These are phyloP conservation scores for Yamadazyma conglobata DNA, from an alignment of 1,139 yeast species.

Conservation along the genomic window DNA sequence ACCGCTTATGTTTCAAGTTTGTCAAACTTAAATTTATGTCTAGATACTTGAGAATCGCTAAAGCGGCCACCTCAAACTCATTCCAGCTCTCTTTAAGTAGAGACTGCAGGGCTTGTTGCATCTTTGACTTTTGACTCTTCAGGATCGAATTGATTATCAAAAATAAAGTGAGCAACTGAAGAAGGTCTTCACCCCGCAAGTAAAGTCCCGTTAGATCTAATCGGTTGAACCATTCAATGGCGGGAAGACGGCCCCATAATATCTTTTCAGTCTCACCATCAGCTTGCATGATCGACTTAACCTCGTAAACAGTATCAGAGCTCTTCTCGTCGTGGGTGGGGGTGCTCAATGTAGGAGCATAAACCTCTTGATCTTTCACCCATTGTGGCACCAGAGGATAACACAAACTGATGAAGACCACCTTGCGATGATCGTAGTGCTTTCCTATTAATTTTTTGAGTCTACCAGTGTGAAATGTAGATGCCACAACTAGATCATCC, in stretches of 20 bases:
- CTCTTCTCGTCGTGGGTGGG: too few relatives aligned
- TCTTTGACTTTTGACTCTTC: slow-evolving; percentile 18
- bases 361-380: too few relatives aligned
- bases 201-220: too few relatives aligned
- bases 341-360: too few relatives aligned
- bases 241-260: too few relatives aligned
- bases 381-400: too few relatives aligned
- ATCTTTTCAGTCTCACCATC: too few relatives aligned
- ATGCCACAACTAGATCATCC: slow-evolving; percentile 24
- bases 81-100: slow-evolving; percentile 25
- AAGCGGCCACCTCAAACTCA: slow-evolving; percentile 30
- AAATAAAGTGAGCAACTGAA: slow-evolving; percentile 40
- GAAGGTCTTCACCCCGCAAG: too few relatives aligned
- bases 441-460: slow-evolving; percentile 17
- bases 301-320: too few relatives aligned
- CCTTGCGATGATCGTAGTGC: slow-evolving; percentile 22
- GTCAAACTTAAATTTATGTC: slow-evolving; percentile 28
- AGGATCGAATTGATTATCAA: slow-evolving; percentile 29
- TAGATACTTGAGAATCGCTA: slow-evolving; percentile 36
- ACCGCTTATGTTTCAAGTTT: slow-evolving; percentile 17
- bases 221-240: too few relatives aligned
- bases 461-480: slow-evolving; percentile 25
- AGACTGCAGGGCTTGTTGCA: slow-evolving; percentile 17
- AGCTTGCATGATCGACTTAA: too few relatives aligned
- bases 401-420: slow-evolving; percentile 25